Evolutionary conservation across 306 rosid species (phyloP), one percentile per base, ranked within the genome.

Genomic region (Corylus americana): DNA sequence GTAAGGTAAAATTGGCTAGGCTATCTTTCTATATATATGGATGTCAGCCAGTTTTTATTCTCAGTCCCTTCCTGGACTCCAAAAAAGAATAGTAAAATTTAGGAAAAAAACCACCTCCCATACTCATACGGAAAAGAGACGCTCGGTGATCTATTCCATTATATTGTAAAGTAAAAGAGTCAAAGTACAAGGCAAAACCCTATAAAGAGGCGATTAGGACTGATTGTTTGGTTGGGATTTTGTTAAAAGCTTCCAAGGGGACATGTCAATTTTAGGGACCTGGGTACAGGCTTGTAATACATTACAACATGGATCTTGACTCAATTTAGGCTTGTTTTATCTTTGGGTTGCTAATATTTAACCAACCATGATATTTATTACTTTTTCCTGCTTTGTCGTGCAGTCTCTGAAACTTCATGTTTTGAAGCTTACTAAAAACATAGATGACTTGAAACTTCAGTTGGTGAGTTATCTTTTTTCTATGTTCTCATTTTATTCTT

Each of bases 351-450:
- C 44, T 53, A 39, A 70, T 39, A 22, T n/a, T 42, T 31, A 58
- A 63, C 55, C 49, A 9, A 55, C 70, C 77, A 3, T 79, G 70
- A 61, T 78, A 70, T 74, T 63, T 71, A 75, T 77, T 63, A 70
- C 64, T 75, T 68, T 75, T 82, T 74, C 78, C 14, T 84, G 50
- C 69, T 68, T 54, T 80, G 54, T 47, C 71, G 37, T 85, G 94
- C 94, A 95, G 98, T 87, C 98, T 22, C 78, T 95, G 89, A 95
- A 95, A 88, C 98, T 95, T 75, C 97, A 91, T 85, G 98, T 95
- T 84, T 80, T 95, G 78, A 89, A 81, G 91, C 90, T 95, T 66
- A 85, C 83, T 39, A 85, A 88, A 78, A 90, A 80, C 81, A 83
- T 92, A 78, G 85, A 90, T 44, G 92, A 88, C 63, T 86, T 95